Evolutionary conservation across 371 early-diverging fungal species (phyloP), one percentile per base, ranked within the genome.

Genomic region (Lichtheimia ornata): DNA sequence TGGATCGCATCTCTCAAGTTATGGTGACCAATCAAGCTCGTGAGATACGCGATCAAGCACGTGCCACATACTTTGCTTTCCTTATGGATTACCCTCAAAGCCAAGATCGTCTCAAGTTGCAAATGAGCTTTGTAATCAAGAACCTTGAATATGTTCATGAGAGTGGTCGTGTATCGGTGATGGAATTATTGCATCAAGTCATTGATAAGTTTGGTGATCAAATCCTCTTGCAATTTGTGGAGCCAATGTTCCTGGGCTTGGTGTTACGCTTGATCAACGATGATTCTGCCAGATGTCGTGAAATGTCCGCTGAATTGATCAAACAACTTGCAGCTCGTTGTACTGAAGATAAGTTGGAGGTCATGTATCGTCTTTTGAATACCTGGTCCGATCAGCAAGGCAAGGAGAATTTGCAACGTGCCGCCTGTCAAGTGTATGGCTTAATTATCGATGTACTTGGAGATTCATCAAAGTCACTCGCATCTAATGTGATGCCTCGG

Each of bases 71-170:
- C 67, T 84, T 96, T 53, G 89, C 90, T 69, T 99, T 97, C 82
- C 72, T 97, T 63, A 80, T 97, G 73, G 93, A 95, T 58, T 98
- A 96, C 72, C 99, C 97, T 27, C 93, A 93, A 67, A 95, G 95
- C 43, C 82, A 83, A 41, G 79, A 81, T 4, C 85, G 94, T 51
- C 76, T 97, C 41, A 76, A 84, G 64, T 89, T 84, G 59, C 91
- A 91, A 64, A 89, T 97, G 82, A 85, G 82, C 60, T 95, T 94
- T 66, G 71, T 97, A 53, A 78, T 94, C 64, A 88, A 92, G 68
- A 97, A 97, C 71, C 77, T 96, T 53, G 83, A 86, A 58, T 98
- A 95, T 69, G 90, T 85, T 30, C 88, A 87, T 73, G 97, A 98
- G 75, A 88, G 85, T 58, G 99, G 97, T 50, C 89, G 97, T 18